Evolutionary conservation across 2,329 filamentous ascomycete species (phyloP).

Genomic region (Emergomyces pasteurianus): DNA sequence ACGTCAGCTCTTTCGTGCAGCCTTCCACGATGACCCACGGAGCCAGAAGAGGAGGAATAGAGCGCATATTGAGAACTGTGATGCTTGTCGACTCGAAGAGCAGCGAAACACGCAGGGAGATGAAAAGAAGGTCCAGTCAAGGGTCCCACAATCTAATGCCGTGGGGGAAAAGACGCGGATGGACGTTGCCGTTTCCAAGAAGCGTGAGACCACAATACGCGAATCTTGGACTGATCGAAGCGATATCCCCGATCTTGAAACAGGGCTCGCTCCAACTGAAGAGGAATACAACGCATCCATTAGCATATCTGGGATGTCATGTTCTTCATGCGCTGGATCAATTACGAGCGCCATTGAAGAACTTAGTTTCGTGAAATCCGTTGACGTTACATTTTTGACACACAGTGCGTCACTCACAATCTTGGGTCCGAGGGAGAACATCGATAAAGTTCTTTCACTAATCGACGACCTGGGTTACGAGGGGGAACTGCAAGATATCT

Average conservation of each 20-base stretch:
- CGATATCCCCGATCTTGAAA: neutral
- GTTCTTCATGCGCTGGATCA: constrained; percentile 53
- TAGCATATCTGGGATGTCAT: constrained; percentile 61
- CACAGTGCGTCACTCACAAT: constrained; percentile 55
- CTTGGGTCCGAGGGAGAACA: constrained; percentile 34
- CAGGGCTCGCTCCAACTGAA: constrained; percentile 8
- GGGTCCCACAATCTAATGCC: neutral
- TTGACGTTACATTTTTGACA: constrained; percentile 52
- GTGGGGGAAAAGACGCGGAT: neutral
- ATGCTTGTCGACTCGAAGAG: constrained; percentile 35
- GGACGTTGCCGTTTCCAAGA: neutral
- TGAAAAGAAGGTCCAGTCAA: neutral
- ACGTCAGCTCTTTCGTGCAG: constrained; percentile 15
- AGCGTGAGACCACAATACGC: neutral
- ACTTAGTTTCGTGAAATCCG: constrained; percentile 45
- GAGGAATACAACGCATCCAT: constrained; percentile 20
- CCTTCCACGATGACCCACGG: constrained; percentile 11
- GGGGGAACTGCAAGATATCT: constrained; percentile 29
- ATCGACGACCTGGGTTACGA: constrained; percentile 41
- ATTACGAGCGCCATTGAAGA: constrained; percentile 50
- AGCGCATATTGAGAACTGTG: constrained; percentile 39
- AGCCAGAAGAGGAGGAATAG: constrained; percentile 16
- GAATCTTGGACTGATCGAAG: neutral
- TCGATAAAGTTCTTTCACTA: constrained; percentile 35
- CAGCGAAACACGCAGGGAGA: constrained; percentile 9